Evolutionary conservation across 805 yeast species (phyloP).

Genomic region (Candida coquimbonensis): DNA sequence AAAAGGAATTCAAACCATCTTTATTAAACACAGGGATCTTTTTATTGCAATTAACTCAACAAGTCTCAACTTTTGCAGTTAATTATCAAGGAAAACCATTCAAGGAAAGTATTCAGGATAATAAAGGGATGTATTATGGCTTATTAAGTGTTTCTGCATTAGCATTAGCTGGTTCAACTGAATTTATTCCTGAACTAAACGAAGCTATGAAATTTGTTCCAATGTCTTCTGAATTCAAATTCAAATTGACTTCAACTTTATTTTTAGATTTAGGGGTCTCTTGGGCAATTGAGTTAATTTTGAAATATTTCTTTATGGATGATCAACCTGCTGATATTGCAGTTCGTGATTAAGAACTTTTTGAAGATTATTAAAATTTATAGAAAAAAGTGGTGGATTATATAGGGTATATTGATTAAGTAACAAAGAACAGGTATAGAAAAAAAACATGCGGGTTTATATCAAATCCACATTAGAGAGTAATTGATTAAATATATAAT

Average conservation of each 20-base stretch:
- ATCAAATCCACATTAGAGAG: too few species aligned
- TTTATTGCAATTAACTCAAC: slow-evolving; percentile 89
- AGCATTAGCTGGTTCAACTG: slow-evolving; percentile 89
- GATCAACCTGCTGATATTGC: slow-evolving; percentile 92
- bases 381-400: too few species aligned
- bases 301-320: slow-evolving; percentile 85
- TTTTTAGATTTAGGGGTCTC: slow-evolving; percentile 69
- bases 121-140: slow-evolving; percentile 96
- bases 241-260: slow-evolving; percentile 67
- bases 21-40: slow-evolving; percentile 94
- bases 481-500: too few species aligned
- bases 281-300: slow-evolving; percentile 69
- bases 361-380: too few species aligned
- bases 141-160: slow-evolving; percentile 83
- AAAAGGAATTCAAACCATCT: slow-evolving; percentile 82
- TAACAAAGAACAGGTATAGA: too few species aligned
- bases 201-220: slow-evolving; percentile 89
- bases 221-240: slow-evolving; percentile 68
- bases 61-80: slow-evolving; percentile 95
- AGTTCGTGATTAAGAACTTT: slow-evolving; percentile 15
- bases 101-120: slow-evolving; percentile 82
- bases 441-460: too few species aligned
- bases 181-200: slow-evolving; percentile 88
- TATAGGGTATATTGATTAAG: too few species aligned
- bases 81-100: slow-evolving; percentile 97